Evolutionary conservation across 495 filamentous ascomycete genomes (phyloP).

Genomic region (Schizothecium vesticola): DNA sequence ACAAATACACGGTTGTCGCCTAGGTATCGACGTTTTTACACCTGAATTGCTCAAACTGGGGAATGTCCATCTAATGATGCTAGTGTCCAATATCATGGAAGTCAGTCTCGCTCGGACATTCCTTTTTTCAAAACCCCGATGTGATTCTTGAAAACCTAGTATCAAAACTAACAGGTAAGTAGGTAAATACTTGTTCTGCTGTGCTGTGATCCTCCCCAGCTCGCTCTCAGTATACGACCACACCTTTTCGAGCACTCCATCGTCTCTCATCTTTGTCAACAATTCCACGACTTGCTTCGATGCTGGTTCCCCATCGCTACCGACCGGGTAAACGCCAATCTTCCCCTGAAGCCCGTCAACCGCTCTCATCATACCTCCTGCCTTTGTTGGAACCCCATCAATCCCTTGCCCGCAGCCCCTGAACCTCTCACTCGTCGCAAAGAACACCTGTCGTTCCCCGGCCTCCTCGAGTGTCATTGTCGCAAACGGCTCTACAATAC

Average conservation of each 20-base stretch:
- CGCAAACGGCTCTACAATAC: neutral
- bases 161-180: too few relatives aligned
- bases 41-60: too few relatives aligned
- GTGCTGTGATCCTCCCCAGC: constrained; percentile 33
- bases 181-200: neutral
- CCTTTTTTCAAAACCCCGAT: neutral
- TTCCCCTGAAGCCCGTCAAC: constrained; percentile 38
- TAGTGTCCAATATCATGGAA: too few relatives aligned
- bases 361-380: constrained; percentile 32
- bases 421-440: constrained; percentile 48
- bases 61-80: too few relatives aligned
- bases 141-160: too few relatives aligned
- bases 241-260: constrained; percentile 38
- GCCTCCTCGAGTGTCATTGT: constrained; percentile 32
- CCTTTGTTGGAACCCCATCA: constrained; percentile 6
- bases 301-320: constrained; percentile 36
- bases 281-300: constrained; percentile 27
- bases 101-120: neutral
- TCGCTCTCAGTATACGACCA: constrained; percentile 47
- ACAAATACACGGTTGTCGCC: too few relatives aligned
- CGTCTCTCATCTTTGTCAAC: constrained; percentile 31
- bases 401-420: constrained; percentile 19
- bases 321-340: constrained; percentile 48
- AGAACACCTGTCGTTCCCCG: constrained; percentile 51
- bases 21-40: too few relatives aligned